These are phyloP conservation scores for Aspergillus sp. DNA, from an alignment of 2,329 filamentous ascomycete species.

Conservation along the genomic window DNA sequence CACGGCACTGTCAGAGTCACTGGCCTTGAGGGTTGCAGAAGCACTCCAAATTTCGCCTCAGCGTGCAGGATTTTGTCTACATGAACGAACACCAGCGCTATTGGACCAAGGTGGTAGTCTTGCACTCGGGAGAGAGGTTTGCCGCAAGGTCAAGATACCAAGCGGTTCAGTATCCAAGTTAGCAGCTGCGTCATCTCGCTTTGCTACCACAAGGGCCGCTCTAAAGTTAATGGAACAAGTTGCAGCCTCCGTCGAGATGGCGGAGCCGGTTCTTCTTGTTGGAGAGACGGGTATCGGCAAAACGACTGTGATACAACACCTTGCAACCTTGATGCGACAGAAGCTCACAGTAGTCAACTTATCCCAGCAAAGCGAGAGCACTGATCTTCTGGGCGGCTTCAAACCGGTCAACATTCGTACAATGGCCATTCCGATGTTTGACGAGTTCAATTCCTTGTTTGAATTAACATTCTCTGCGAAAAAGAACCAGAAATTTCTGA, in stretches of 20 bases:
- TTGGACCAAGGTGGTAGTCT: conserved; percentile 61
- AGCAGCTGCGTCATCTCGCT: conserved; percentile 49
- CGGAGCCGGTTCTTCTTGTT: conserved; percentile 91
- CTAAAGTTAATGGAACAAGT: conserved; percentile 85
- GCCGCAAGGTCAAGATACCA: conserved; percentile 57
- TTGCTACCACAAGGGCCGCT: conserved; percentile 86
- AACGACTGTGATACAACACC: conserved; percentile 90
- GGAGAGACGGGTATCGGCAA: conserved; percentile 99
- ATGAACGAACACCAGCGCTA: conserved; percentile 69
- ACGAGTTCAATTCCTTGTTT: conserved; percentile 91
- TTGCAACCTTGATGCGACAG: conserved; percentile 79
- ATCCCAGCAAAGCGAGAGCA: conserved; percentile 95
- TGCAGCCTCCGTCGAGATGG: conserved; percentile 73
- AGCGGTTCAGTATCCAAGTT: conserved; percentile 46
- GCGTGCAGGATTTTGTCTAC: conserved; percentile 73
- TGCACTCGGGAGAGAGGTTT: conserved; percentile 64
- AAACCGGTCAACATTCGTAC: conserved; percentile 92
- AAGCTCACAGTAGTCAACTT: conserved; percentile 91
- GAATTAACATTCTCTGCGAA: conserved; percentile 80
- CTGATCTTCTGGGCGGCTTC: conserved; percentile 93
- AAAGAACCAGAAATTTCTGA: conserved; percentile 84
- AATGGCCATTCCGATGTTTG: conserved; percentile 83
- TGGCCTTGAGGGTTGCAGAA: conserved; percentile 71
- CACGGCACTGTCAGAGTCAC: conserved; percentile 52
- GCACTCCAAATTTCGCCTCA: conserved; percentile 85